These are phyloP conservation scores for Colletotrichum lupini DNA, from an alignment of 2,329 filamentous ascomycete species.

Conservation along the genomic window DNA sequence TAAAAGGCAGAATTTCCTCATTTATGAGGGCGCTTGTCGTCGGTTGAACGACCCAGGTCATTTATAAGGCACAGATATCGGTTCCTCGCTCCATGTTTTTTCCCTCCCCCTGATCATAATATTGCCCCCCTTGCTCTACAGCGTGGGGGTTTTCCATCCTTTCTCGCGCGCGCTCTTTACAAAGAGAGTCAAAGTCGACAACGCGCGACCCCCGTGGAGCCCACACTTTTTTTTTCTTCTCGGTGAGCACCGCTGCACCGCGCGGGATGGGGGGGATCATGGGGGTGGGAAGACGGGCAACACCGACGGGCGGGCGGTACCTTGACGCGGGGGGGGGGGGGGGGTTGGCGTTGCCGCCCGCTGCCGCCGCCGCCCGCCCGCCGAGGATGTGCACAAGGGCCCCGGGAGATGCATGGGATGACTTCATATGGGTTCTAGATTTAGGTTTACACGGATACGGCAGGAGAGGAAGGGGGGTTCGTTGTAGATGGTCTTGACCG, in stretches of 20 bases:
- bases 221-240: too few relatives aligned
- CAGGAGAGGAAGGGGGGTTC: too few relatives aligned
- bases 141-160: constrained; percentile 1
- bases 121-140: neutral
- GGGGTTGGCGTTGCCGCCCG: too few relatives aligned
- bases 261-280: neutral
- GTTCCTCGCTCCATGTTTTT: neutral
- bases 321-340: neutral
- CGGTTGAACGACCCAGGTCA: neutral
- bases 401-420: constrained; percentile 28
- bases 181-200: neutral
- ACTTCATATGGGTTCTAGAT: constrained; percentile 18
- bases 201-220: neutral
- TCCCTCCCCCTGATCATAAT: neutral
- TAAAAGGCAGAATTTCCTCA: neutral
- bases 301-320: neutral
- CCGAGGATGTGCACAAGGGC: constrained; percentile 25
- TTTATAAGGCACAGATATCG: too few relatives aligned
- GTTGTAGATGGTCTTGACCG: neutral
- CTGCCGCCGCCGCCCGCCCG: neutral
- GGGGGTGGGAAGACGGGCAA: neutral
- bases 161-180: neutral
- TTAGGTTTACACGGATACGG: neutral
- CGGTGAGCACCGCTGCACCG: neutral
- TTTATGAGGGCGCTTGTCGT: constrained; percentile 1